Percentiles rank a stretch among this genome's conserved stretches.
Conservation (phyloP, 2,329 filamentous ascomycete genomes). For the Sporothrix mexicana region DNA sequence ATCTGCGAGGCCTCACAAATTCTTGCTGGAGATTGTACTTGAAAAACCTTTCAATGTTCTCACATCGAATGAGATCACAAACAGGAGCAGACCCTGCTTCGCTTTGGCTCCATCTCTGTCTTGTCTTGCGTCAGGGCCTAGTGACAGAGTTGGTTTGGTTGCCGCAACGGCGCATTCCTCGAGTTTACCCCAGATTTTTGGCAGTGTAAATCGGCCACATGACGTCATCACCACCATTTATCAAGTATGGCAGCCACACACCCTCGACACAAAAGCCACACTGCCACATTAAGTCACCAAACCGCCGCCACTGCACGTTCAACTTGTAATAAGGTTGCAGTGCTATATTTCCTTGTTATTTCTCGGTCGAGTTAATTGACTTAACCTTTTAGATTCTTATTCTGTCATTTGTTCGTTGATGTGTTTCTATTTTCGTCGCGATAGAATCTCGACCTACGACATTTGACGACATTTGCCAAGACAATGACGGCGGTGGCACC, state of each 20-base stretch:
- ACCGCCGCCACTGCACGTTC: background rate
- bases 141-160: background rate
- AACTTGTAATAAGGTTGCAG: constrained; percentile 11
- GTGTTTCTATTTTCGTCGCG: constrained; percentile 15
- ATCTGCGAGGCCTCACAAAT: background rate
- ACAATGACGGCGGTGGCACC: background rate
- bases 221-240: background rate
- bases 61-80: constrained; percentile 17
- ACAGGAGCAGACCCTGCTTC: background rate
- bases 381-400: background rate
- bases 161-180: constrained; percentile 5
- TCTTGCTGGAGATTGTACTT: background rate
- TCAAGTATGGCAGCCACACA: background rate
- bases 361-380: background rate
- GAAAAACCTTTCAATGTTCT: no score
- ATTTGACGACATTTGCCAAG: background rate
- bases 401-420: background rate
- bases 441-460: background rate
- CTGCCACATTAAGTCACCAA: background rate
- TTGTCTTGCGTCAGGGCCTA: constrained; percentile 21
- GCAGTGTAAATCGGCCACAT: background rate
- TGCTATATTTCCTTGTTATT: constrained; percentile 16
- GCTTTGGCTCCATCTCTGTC: background rate
- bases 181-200: constrained; percentile 4
- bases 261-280: no score